phyloP scores from a whole-genome alignment of 345 rosid genomes.

The Cardiospermum halicacabum region DNA sequence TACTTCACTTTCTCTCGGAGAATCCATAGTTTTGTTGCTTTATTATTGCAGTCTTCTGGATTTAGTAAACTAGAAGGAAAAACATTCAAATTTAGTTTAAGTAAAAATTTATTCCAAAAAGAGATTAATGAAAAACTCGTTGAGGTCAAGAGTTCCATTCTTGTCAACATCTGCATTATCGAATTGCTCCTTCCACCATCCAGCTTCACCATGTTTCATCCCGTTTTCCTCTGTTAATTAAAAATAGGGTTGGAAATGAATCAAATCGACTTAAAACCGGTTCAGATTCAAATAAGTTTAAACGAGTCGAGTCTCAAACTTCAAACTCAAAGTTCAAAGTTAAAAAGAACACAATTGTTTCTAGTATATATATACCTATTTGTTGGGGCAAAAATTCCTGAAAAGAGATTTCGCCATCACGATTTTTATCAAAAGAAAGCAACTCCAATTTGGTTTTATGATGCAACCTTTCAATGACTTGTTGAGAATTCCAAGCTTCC shows the following conservation, averaged over 20 bases:
- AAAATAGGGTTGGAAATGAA: not conserved
- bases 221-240: slow-evolving; percentile 37
- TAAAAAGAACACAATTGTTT: too few species aligned
- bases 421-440: slow-evolving; percentile 48
- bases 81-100: not conserved
- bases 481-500: slow-evolving; percentile 49
- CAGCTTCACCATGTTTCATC: slow-evolving; percentile 58
- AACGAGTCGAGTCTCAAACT: too few species aligned
- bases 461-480: slow-evolving; percentile 40
- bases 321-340: too few species aligned
- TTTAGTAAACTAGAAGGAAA: slow-evolving; percentile 53
- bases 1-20: slow-evolving; percentile 45
- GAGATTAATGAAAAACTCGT: slow-evolving; percentile 49
- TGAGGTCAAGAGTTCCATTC: slow-evolving; percentile 42
- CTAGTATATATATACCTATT: slow-evolving; percentile 30
- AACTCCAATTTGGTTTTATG: slow-evolving; percentile 37
- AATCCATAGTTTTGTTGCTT: slow-evolving; percentile 50
- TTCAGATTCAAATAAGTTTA: too few species aligned
- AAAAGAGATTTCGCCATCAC: slow-evolving; percentile 51
- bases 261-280: too few species aligned
- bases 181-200: slow-evolving; percentile 70
- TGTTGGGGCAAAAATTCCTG: slow-evolving; percentile 58
- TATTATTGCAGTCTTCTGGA: slow-evolving; percentile 63
- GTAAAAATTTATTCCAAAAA: too few species aligned
- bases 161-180: slow-evolving; percentile 49